Evolutionary conservation across 1,284 basidiomycete genomes (phyloP).

Genomic region (Inonotus obliquus): DNA sequence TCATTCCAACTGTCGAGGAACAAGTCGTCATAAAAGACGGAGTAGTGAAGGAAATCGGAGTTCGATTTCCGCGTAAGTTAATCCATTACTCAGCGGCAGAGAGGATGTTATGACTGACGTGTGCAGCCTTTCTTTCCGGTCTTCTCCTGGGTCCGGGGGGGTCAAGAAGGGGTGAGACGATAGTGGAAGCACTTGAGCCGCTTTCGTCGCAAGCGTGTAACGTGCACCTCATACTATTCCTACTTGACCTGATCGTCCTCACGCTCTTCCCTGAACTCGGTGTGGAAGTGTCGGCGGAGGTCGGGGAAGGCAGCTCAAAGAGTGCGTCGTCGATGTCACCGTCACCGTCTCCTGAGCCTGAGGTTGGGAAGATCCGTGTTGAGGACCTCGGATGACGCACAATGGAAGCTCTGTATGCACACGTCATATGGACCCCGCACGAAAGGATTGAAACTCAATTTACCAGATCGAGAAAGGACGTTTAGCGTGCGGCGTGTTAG

Average conservation of each 20-base stretch:
- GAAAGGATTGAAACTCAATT: neutral
- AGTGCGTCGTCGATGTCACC: neutral
- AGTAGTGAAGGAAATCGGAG: conserved; percentile 43
- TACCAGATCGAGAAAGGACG: neutral
- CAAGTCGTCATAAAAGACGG: conserved; percentile 53
- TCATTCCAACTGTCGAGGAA: conserved; percentile 67
- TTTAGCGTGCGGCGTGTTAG: neutral
- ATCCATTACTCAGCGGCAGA: neutral
- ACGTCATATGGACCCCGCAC: neutral
- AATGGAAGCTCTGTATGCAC: neutral
- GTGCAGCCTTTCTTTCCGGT: conserved; percentile 31
- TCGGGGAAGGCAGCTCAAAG: neutral
- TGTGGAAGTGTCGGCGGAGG: neutral
- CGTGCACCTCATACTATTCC: conserved; percentile 55
- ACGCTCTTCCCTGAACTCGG: conserved; percentile 63
- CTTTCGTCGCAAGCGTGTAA: conserved; percentile 59
- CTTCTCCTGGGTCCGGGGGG: conserved; percentile 47
- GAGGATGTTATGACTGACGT: neutral
- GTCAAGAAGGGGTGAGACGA: conserved; percentile 34
- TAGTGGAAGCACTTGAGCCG: conserved; percentile 51
- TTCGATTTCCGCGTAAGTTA: conserved; percentile 42
- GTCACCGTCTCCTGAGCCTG: neutral
- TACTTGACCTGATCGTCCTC: conserved; percentile 59
- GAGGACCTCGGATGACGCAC: neutral
- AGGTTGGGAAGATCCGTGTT: neutral